A percentile compares a stretch with the other conserved stretches of the same genome.
These are phyloP conservation scores for Starmera quercuum DNA, from an alignment of 805 yeast species.

Conservation along the genomic window DNA sequence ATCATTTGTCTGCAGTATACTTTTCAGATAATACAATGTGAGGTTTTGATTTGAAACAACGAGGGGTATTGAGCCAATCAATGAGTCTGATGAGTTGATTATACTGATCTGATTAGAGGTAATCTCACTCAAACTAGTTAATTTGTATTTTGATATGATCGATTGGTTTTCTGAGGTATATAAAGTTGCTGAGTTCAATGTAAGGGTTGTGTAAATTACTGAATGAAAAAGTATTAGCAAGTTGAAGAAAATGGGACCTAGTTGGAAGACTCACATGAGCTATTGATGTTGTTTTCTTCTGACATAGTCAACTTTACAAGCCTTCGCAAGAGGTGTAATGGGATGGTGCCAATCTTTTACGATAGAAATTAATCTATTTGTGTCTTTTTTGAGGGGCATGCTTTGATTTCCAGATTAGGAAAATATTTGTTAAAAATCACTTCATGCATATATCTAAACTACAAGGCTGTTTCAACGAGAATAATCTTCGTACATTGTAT, in stretches of 20 bases:
- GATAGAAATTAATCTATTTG: too few relatives aligned
- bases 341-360: too few relatives aligned
- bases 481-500: too few relatives aligned
- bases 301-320: too few relatives aligned
- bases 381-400: too few relatives aligned
- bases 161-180: slow-evolving; percentile 47
- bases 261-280: slow-evolving; percentile 6
- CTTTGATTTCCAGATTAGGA: too few relatives aligned
- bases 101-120: slow-evolving; percentile 46
- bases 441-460: too few relatives aligned
- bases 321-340: too few relatives aligned
- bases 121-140: slow-evolving; percentile 42
- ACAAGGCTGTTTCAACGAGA: too few relatives aligned
- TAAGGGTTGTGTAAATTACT: slow-evolving; percentile 39
- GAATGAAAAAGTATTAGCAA: background rate
- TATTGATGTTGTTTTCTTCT: slow-evolving; percentile 3
- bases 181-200: slow-evolving; percentile 50
- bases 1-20: slow-evolving; percentile 14
- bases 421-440: too few relatives aligned
- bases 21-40: slow-evolving; percentile 13
- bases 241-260: too few relatives aligned
- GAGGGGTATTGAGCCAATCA: slow-evolving; percentile 19
- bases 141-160: slow-evolving; percentile 31
- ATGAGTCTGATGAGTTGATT: slow-evolving; percentile 38
- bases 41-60: slow-evolving; percentile 5